Evolutionary conservation across 176 grass and related monocot genomes (phyloP).

Genomic region (Microstegium vimineum): DNA sequence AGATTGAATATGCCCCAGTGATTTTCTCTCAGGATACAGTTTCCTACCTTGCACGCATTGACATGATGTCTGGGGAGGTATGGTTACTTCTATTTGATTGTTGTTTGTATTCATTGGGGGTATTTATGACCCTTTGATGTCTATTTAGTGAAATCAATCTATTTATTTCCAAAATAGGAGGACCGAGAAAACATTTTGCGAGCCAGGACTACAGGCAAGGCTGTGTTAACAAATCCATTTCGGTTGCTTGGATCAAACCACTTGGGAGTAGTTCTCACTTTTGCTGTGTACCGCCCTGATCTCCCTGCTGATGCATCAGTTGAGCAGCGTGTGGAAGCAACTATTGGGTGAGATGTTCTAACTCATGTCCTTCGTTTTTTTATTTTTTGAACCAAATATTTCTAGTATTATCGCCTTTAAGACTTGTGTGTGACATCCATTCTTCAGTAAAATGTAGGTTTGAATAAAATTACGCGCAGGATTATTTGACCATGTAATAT

Average conservation of each 20-base stretch:
- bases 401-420: background rate
- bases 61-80: slow-evolving; percentile 98
- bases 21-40: slow-evolving; percentile 91
- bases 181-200: slow-evolving; percentile 88
- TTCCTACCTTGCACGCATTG: slow-evolving; percentile 75
- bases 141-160: background rate
- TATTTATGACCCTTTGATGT: background rate
- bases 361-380: background rate
- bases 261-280: slow-evolving; percentile 94
- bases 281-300: slow-evolving; percentile 74
- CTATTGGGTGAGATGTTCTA: slow-evolving; percentile 65
- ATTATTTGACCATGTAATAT: background rate
- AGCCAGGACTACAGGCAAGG: slow-evolving; percentile 81
- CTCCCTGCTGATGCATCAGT: slow-evolving; percentile 69
- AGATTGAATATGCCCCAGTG: slow-evolving; percentile 83
- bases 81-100: background rate
- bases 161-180: slow-evolving; percentile 48
- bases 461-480: background rate
- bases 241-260: slow-evolving; percentile 85
- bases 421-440: background rate
- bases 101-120: background rate
- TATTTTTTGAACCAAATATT: background rate
- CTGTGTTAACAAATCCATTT: slow-evolving; percentile 90
- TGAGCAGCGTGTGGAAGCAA: slow-evolving; percentile 77
- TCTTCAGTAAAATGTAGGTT: background rate